Evolutionary conservation across 2,329 filamentous ascomycete genomes (phyloP).

Genomic region (Trichophyton verrucosum): DNA sequence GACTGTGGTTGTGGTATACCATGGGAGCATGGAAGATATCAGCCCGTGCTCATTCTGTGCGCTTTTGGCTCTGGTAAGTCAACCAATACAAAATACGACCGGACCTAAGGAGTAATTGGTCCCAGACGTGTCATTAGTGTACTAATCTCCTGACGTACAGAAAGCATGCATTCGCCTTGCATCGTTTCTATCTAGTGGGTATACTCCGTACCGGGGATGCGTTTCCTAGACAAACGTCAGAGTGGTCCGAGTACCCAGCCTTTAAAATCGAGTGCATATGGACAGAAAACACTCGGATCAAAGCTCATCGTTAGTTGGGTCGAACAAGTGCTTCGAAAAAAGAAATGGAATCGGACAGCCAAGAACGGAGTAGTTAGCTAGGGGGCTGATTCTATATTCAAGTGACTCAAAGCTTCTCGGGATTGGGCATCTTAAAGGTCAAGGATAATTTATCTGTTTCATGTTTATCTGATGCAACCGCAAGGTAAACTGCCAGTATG

Average conservation of each 20-base stretch:
- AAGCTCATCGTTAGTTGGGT: not conserved
- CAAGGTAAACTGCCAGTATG: not conserved
- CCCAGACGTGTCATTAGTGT: not conserved
- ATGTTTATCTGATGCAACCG: not conserved
- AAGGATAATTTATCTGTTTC: not conserved
- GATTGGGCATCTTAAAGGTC: too few species aligned
- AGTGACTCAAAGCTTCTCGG: too few species aligned
- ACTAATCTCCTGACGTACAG: not conserved
- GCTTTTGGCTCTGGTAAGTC: not conserved
- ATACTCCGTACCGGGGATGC: not conserved
- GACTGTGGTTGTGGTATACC: not conserved
- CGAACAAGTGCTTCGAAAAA: not conserved
- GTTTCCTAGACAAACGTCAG: not conserved
- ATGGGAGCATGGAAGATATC: not conserved
- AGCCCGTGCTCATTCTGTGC: not conserved
- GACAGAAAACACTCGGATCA: not conserved
- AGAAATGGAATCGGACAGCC: not conserved
- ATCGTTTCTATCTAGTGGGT: not conserved
- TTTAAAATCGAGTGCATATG: not conserved
- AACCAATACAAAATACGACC: not conserved
- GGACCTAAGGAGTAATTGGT: not conserved
- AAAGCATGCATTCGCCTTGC: not conserved
- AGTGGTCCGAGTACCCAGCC: not conserved
- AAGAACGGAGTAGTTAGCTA: not conserved
- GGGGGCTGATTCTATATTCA: not conserved